A percentile compares a stretch with the other conserved stretches of the same genome.
These are phyloP conservation scores for Ogataea chonburiensis DNA, from an alignment of 805 yeast species.

Conservation along the genomic window DNA sequence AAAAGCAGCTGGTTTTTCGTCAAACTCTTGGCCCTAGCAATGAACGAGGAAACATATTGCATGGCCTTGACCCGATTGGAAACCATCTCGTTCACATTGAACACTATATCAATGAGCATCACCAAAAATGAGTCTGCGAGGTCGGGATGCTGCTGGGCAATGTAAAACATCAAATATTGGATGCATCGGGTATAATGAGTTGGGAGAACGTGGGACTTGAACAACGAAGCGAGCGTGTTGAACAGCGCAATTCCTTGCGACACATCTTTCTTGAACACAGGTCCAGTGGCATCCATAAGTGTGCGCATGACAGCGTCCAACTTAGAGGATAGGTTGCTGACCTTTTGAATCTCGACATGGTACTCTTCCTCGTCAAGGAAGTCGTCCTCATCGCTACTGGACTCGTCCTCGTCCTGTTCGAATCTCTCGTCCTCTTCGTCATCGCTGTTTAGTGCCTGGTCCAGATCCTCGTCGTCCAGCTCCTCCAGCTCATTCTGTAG, in stretches of 20 bases:
- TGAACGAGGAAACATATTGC: conserved; percentile 87
- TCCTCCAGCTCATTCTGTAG: conserved; percentile 86
- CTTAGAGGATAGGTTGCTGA: conserved; percentile 58
- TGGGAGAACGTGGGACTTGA: conserved; percentile 80
- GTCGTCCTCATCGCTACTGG: conserved; percentile 32
- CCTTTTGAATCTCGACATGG: conserved; percentile 45
- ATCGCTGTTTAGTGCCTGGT: conserved; percentile 39
- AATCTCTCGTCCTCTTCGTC: conserved; percentile 36
- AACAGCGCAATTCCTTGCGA: conserved; percentile 64
- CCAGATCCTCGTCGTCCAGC: conserved; percentile 69
- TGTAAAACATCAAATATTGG: conserved; percentile 79
- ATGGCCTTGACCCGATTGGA: conserved; percentile 83
- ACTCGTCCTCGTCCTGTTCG: conserved; percentile 34
- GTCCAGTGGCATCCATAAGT: conserved; percentile 51
- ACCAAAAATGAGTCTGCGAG: conserved; percentile 83
- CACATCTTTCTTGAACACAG: conserved; percentile 50
- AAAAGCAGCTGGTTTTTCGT: conserved; percentile 72
- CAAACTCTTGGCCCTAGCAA: conserved; percentile 80
- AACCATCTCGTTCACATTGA: conserved; percentile 62
- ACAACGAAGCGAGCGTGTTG: conserved; percentile 70
- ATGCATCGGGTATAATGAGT: conserved; percentile 89
- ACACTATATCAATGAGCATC: conserved; percentile 76
- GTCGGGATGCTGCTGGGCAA: conserved; percentile 79
- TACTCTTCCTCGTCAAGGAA: conserved; percentile 45
- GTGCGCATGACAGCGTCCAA: conserved; percentile 66